Percentiles rank a stretch among this genome's conserved stretches.
Evolutionary conservation across 139 green algal species (phyloP).

Genomic region (Pleodorina starrii): DNA sequence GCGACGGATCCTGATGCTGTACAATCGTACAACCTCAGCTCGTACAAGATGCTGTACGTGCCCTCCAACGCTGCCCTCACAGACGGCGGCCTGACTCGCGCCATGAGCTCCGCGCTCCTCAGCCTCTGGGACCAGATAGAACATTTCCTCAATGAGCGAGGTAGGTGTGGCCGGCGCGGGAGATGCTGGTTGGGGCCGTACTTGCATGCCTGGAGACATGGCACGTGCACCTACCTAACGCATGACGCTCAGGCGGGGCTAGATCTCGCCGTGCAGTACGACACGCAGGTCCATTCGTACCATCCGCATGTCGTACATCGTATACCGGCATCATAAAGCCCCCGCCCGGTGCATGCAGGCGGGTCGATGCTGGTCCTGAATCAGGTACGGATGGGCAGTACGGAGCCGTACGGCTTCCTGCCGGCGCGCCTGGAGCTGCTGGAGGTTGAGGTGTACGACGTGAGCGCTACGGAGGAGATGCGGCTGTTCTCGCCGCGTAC

Average conservation of each 20-base stretch:
- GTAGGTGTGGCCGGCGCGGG: background rate
- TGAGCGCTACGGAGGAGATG: background rate
- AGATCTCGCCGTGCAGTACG: no score
- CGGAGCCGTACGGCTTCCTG: background rate
- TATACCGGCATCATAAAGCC: no score
- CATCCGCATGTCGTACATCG: background rate
- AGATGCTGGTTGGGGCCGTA: no score
- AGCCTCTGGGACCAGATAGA: background rate
- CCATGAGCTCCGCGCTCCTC: conserved; percentile 36
- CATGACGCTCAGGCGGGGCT: no score
- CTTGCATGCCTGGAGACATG: no score
- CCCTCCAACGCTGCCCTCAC: background rate
- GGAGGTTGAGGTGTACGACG: background rate
- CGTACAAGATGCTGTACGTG: conserved; percentile 32
- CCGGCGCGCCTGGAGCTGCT: background rate
- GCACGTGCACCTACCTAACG: no score
- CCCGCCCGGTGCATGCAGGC: no score
- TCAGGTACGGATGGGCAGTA: background rate
- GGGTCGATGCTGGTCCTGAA: conserved; percentile 6
- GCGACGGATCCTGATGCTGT: background rate
- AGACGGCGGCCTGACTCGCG: conserved; percentile 10
- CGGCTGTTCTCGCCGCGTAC: background rate
- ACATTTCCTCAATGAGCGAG: conserved; percentile 40
- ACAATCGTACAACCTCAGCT: background rate
- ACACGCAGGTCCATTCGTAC: no score